Evolutionary conservation across 2,329 filamentous ascomycete species (phyloP), one percentile per base, ranked within the genome.

Genomic region (Pyrenochaeta sp.): DNA sequence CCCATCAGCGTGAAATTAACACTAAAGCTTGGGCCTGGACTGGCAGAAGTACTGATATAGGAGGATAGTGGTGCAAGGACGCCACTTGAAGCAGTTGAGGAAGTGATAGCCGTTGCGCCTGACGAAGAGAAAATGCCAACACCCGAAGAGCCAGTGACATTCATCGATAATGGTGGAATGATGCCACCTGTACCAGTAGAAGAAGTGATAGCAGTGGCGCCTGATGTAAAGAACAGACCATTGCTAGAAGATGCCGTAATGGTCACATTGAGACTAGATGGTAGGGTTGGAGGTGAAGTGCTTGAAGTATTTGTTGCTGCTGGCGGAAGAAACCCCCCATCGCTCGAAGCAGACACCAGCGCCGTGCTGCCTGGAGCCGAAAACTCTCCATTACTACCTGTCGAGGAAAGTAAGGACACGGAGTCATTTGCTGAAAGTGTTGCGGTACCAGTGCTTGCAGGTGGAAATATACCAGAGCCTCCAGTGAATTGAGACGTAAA

Each of bases 321-420:
- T 12, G 44, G 58, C 32, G 54, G 33, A n/a, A 63, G 42, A 2
- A 54, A 10, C 6, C 58, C 58, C 35, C 39, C 47, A 20, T 39
- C 50, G 17, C 45, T 36, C 20, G 54, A 54, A 18, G 30, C 33
- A 31, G 49, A 53, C 3, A 51, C 49, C 4, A 55, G 21, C 6
- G 37, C 49, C 10, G 56, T 64, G 20, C 60, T 56, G 23, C 60
- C 51, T 3, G 41, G 53, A 2, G 54, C 31, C 6, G 60, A 56
- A n/a, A 59, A 41, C 18, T 61, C 60, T 4, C 43, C 42, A 17
- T 32, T 32, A 14, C 62, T 60, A 3, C n/a, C 36, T 1, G 53
- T 51, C 5, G 52, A 47, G 6, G 42, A 31, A 18, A 31, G 21
- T 11, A 11, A 18, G 12, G 36, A 18, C 2, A 18, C n/a, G 10